Evolutionary conservation across 441 rosid genomes (phyloP).

Genomic region (Brassica hybrid): DNA sequence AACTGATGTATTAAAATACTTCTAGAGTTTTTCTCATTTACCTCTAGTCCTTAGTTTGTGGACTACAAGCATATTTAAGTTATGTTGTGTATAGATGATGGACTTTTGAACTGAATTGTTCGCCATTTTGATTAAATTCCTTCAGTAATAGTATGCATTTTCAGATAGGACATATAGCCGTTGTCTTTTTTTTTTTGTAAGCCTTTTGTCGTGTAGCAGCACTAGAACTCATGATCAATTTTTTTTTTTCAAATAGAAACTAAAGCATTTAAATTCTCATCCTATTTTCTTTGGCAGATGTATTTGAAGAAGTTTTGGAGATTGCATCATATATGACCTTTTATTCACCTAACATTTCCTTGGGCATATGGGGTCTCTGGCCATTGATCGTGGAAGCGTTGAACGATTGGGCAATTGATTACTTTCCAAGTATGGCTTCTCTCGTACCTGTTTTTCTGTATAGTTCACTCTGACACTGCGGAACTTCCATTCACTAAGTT

Average conservation of each 20-base stretch:
- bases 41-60: background rate
- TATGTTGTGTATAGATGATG: slow-evolving; percentile 15
- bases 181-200: background rate
- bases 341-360: slow-evolving; percentile 88
- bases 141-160: background rate
- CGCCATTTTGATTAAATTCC: slow-evolving; percentile 3
- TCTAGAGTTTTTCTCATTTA: slow-evolving; percentile 18
- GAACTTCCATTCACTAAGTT: slow-evolving; percentile 16
- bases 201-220: slow-evolving; percentile 25
- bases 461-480: slow-evolving; percentile 9
- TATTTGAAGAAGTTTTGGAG: slow-evolving; percentile 98
- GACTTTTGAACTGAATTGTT: slow-evolving; percentile 2
- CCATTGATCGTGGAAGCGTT: slow-evolving; percentile 93
- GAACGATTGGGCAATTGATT: slow-evolving; percentile 97
- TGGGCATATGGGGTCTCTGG: slow-evolving; percentile 99
- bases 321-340: slow-evolving; percentile 97
- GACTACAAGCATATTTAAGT: slow-evolving; percentile 16
- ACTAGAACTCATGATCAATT: slow-evolving; percentile 10
- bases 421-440: slow-evolving; percentile 79
- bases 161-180: background rate
- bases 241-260: slow-evolving; percentile 19
- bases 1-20: slow-evolving; percentile 7
- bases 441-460: slow-evolving; percentile 19
- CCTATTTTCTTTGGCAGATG: slow-evolving; percentile 62
- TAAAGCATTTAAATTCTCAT: slow-evolving; percentile 25